Conservation (phyloP, 306 rosid species). For the Canavalia ensiformis region DNA sequence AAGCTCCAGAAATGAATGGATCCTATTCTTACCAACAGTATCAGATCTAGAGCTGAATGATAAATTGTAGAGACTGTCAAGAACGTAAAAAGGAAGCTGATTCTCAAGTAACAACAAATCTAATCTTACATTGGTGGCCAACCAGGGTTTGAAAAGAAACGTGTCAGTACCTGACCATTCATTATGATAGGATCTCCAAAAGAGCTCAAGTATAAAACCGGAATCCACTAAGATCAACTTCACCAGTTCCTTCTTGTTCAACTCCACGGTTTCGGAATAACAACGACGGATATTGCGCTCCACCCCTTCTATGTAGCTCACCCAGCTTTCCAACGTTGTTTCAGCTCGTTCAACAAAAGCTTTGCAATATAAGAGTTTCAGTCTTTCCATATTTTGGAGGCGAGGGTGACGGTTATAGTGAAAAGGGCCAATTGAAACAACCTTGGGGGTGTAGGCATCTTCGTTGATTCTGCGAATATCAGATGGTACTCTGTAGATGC, state of each 20-base stretch:
- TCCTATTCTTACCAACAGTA: too few relatives aligned
- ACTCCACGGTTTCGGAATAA: constrained; percentile 21
- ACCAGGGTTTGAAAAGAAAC: constrained; percentile 34
- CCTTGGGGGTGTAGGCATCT: constrained; percentile 51
- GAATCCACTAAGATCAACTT: constrained; percentile 45
- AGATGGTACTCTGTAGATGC: constrained; percentile 50
- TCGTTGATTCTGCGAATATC: constrained; percentile 36
- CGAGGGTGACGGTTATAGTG: constrained; percentile 16
- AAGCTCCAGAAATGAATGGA: constrained; percentile 43
- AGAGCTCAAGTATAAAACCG: constrained; percentile 41
- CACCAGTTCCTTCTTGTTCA: constrained; percentile 33
- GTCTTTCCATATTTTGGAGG: constrained; percentile 40
- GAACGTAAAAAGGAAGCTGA: constrained; percentile 44
- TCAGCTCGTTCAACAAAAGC: background rate
- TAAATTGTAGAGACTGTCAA: background rate
- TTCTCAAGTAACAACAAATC: constrained; percentile 53
- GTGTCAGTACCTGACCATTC: constrained; percentile 7
- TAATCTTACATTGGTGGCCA: background rate
- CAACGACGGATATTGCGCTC: background rate
- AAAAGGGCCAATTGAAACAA: constrained; percentile 56
- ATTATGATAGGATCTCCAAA: background rate
- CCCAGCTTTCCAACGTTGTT: background rate
- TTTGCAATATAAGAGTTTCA: constrained; percentile 42
- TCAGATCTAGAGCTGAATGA: background rate
- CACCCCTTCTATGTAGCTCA: background rate